Conservation (phyloP, 2,329 filamentous ascomycete genomes). For the Lecanicillium sp. region DNA sequence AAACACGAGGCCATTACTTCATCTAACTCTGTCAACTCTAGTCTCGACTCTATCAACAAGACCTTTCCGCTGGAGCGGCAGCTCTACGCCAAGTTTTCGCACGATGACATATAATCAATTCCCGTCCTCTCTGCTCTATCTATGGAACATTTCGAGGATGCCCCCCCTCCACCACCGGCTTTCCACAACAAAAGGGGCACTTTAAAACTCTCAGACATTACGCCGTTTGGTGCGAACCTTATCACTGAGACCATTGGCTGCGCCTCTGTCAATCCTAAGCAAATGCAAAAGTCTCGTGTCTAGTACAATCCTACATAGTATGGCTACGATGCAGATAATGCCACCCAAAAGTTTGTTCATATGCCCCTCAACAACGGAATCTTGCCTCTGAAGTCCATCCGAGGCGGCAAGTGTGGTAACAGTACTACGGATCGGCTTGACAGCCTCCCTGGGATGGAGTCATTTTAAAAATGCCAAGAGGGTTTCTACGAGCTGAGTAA, state of each 20-base stretch:
- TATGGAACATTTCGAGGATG: slow-evolving; percentile 43
- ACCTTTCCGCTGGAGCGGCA: slow-evolving; percentile 59
- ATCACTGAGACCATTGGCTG: slow-evolving; percentile 49
- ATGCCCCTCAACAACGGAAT: slow-evolving; percentile 42
- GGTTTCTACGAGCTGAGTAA: slow-evolving; percentile 29
- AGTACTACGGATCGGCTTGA: slow-evolving; percentile 26
- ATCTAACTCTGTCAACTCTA: slow-evolving; percentile 54
- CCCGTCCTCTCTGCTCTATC: slow-evolving; percentile 31
- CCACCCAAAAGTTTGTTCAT: slow-evolving; percentile 37
- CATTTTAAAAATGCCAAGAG: slow-evolving; percentile 32
- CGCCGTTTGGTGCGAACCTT: slow-evolving; percentile 46
- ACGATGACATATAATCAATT: slow-evolving; percentile 76
- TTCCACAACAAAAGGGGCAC: slow-evolving; percentile 34
- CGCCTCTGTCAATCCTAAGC: slow-evolving; percentile 25
- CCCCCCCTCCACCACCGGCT: slow-evolving; percentile 34
- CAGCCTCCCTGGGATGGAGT: slow-evolving; percentile 32
- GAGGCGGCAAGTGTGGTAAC: slow-evolving; percentile 31
- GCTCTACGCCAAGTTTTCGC: slow-evolving; percentile 75
- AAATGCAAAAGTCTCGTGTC: slow-evolving; percentile 28
- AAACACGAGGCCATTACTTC: slow-evolving; percentile 60
- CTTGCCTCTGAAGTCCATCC: slow-evolving; percentile 35
- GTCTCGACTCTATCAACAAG: slow-evolving; percentile 50
- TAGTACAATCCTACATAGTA: slow-evolving; percentile 34
- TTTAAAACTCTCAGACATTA: slow-evolving; percentile 34
- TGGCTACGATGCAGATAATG: slow-evolving; percentile 32